phyloP scores from a whole-genome alignment of 139 green algal genomes.

The Chlamydomonas sphaeroides region DNA sequence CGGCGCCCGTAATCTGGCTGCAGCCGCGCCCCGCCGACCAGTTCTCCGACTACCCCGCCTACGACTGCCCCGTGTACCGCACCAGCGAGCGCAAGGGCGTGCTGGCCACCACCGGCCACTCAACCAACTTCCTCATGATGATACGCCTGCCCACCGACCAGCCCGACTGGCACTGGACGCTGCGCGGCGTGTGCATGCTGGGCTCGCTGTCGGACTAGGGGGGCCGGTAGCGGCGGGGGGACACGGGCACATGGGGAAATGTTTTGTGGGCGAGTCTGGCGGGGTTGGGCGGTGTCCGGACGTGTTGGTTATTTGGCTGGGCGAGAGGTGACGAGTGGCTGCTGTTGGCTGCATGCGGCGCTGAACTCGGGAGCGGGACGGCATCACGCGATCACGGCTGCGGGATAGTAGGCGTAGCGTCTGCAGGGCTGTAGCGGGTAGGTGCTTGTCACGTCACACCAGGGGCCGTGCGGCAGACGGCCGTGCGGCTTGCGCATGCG shows the following conservation, averaged over 20 bases:
- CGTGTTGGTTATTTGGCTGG: background rate
- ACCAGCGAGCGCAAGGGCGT: conserved; percentile 76
- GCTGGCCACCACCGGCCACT: conserved; percentile 83
- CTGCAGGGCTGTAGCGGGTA: too few species aligned
- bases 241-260: too few species aligned
- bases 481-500: too few species aligned
- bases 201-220: conserved; percentile 26
- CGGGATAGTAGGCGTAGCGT: too few species aligned
- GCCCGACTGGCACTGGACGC: conserved; percentile 73
- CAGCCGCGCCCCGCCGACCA: conserved; percentile 64
- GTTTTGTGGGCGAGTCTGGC: too few species aligned
- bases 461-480: too few species aligned
- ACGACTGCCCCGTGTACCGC: conserved; percentile 85
- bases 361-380: too few species aligned
- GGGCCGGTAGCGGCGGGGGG: background rate
- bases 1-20: conserved; percentile 78
- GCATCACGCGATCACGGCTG: too few species aligned
- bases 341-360: too few species aligned
- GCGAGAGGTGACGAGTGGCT: too few species aligned
- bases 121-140: conserved; percentile 89
- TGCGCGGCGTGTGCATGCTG: conserved; percentile 78
- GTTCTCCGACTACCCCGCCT: conserved; percentile 59
- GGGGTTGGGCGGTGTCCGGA: too few species aligned
- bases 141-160: conserved; percentile 69
- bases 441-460: too few species aligned